Evolutionary conservation across 1,284 basidiomycete genomes (phyloP).

Genomic region (Fomitopsis betulina): DNA sequence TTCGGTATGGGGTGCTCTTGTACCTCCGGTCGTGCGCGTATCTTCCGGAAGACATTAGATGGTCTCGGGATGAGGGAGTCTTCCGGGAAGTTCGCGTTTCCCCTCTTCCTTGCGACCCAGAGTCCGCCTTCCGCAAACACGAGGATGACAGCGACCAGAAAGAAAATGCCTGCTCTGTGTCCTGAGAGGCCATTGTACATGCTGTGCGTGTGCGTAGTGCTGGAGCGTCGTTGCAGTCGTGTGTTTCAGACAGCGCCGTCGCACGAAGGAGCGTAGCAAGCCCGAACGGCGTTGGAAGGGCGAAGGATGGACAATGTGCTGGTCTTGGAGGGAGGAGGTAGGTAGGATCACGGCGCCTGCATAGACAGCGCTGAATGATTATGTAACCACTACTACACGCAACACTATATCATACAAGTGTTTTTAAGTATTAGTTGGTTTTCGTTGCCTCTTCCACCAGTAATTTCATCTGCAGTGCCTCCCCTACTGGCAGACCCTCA

Average conservation of each 20-base stretch:
- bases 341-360: too few relatives aligned
- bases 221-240: background rate
- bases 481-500: too few relatives aligned
- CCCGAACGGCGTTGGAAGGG: background rate
- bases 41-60: constrained; percentile 18
- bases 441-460: too few relatives aligned
- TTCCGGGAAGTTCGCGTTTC: constrained; percentile 23
- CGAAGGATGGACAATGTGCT: background rate
- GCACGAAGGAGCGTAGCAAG: background rate
- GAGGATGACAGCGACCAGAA: constrained; percentile 42
- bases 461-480: too few relatives aligned
- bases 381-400: too few relatives aligned
- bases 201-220: constrained; percentile 27
- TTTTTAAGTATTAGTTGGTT: too few relatives aligned
- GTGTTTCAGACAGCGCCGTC: background rate
- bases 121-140: constrained; percentile 57
- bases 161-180: constrained; percentile 35
- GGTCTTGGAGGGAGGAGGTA: background rate
- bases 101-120: constrained; percentile 34
- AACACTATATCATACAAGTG: too few relatives aligned
- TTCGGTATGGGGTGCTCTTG: constrained; percentile 73
- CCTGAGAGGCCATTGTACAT: constrained; percentile 25
- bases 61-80: constrained; percentile 16
- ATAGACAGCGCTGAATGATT: too few relatives aligned
- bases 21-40: constrained; percentile 17